A percentile compares a stretch with the other conserved stretches of the same genome.
phyloP scores from a whole-genome alignment of 768 basidiomycete species.

The Aureoboletus auriporus region DNA sequence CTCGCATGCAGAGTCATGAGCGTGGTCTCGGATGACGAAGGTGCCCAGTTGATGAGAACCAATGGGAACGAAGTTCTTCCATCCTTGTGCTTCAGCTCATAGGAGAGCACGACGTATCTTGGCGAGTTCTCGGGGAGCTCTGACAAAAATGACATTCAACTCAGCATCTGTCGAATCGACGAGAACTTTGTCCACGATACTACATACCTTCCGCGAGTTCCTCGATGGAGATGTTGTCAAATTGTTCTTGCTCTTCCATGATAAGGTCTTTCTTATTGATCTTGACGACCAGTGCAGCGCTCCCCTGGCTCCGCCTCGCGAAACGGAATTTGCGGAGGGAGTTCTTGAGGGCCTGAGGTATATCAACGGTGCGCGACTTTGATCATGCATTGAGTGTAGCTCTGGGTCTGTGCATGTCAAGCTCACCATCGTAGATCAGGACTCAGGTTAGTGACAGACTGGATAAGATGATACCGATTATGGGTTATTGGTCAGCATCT shows the following conservation, averaged over 20 bases:
- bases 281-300: conserved; percentile 82
- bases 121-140: conserved; percentile 88
- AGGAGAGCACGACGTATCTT: conserved; percentile 80
- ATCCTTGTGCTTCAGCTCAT: conserved; percentile 75
- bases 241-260: conserved; percentile 82
- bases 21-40: conserved; percentile 69
- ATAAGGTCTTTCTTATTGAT: conserved; percentile 79
- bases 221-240: conserved; percentile 70
- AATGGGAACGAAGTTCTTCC: conserved; percentile 84
- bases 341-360: conserved; percentile 73
- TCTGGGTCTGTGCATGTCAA: background rate
- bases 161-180: background rate
- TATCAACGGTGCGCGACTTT: conserved; percentile 66
- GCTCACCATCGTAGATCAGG: conserved; percentile 19
- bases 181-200: background rate
- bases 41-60: conserved; percentile 87
- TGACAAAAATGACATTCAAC: conserved; percentile 29
- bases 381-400: background rate
- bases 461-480: background rate
- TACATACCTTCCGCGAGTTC: conserved; percentile 80
- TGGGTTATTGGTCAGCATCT: too few relatives aligned
- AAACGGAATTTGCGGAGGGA: conserved; percentile 83
- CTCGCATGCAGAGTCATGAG: conserved; percentile 82
- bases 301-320: conserved; percentile 56
- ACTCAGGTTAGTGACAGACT: background rate